A percentile compares a stretch with the other conserved stretches of the same genome.
Evolutionary conservation across 2,329 filamentous ascomycete genomes (phyloP).

Genomic region (Ilyonectria robusta): DNA sequence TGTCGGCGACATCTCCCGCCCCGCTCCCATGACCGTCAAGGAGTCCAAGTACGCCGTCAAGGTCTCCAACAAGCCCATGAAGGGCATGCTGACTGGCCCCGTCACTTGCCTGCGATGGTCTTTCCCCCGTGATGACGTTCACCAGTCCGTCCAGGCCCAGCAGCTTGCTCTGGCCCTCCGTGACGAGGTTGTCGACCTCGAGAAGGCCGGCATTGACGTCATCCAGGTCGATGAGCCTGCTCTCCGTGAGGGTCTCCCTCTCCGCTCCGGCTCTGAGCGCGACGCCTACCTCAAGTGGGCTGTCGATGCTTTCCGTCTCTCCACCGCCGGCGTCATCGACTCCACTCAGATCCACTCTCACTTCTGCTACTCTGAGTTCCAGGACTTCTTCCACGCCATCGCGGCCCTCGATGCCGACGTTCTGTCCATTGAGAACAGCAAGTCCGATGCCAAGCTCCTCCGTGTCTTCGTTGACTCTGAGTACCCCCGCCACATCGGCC

Average conservation of each 20-base stretch:
- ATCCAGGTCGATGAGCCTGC: slow-evolving; percentile 99
- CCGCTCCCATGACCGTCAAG: slow-evolving; percentile 99
- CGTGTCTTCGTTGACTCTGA: slow-evolving; percentile 98
- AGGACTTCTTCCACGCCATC: slow-evolving; percentile 99
- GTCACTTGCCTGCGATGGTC: slow-evolving; percentile 99
- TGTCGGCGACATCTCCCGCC: slow-evolving; percentile 97
- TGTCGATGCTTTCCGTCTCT: slow-evolving; percentile 97
- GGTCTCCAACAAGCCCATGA: slow-evolving; percentile 99
- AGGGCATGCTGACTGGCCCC: slow-evolving; percentile 99
- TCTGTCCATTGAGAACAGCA: slow-evolving; percentile 99
- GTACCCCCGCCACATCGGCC: slow-evolving; percentile 98
- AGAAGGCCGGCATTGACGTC: slow-evolving; percentile 95
- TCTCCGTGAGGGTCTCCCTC: slow-evolving; percentile 98
- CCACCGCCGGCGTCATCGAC: slow-evolving; percentile 93
- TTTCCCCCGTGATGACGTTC: slow-evolving; percentile 99
- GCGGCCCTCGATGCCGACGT: slow-evolving; percentile 98
- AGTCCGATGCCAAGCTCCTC: slow-evolving; percentile 99
- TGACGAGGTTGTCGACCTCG: slow-evolving; percentile 98
- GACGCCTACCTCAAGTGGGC: slow-evolving; percentile 98
- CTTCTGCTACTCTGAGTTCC: slow-evolving; percentile 99
- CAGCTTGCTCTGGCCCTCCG: slow-evolving; percentile 98
- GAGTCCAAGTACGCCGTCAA: slow-evolving; percentile 99
- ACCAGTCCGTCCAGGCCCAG: slow-evolving; percentile 99
- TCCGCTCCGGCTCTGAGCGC: slow-evolving; percentile 93
- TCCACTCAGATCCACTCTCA: slow-evolving; percentile 99